phyloP scores from a whole-genome alignment of 306 rosid species.

The Acacia confusa region DNA sequence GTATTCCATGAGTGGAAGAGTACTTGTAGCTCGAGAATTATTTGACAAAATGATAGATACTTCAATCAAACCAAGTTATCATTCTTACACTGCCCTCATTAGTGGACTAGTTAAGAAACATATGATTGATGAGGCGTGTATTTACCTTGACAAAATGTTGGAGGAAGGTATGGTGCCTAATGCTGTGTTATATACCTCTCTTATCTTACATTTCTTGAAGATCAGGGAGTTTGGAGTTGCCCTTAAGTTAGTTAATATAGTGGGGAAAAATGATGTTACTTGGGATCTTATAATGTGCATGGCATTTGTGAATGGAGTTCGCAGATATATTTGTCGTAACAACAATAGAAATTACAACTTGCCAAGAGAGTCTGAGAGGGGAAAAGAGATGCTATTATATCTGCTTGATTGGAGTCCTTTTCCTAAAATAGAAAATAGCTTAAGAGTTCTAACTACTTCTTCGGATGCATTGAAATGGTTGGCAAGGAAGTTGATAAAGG shows the following conservation, averaged over 20 bases:
- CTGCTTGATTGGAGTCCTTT: slow-evolving; percentile 30
- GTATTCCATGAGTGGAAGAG: slow-evolving; percentile 40
- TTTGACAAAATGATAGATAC: slow-evolving; percentile 46
- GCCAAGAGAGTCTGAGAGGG: slow-evolving; percentile 18
- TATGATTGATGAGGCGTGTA: slow-evolving; percentile 43
- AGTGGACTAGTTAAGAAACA: slow-evolving; percentile 42
- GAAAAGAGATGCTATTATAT: slow-evolving; percentile 32
- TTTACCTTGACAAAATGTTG: slow-evolving; percentile 46
- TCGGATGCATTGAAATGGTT: slow-evolving; percentile 27
- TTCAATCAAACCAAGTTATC: slow-evolving; percentile 44
- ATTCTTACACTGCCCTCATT: slow-evolving; percentile 44
- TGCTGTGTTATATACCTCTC: slow-evolving; percentile 39
- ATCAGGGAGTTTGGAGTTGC: slow-evolving; percentile 39
- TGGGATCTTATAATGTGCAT: slow-evolving; percentile 33
- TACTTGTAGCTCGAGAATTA: slow-evolving; percentile 39
- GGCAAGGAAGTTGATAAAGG: slow-evolving; percentile 33
- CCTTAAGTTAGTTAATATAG: slow-evolving; percentile 42
- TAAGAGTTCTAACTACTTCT: slow-evolving; percentile 16
- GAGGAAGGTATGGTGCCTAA: slow-evolving; percentile 43
- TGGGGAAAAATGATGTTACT: slow-evolving; percentile 34
- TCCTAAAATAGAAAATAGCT: slow-evolving; percentile 5
- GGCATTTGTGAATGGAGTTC: slow-evolving; percentile 36
- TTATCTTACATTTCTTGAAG: slow-evolving; percentile 42
- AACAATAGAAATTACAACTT: background rate
- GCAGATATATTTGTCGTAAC: slow-evolving; percentile 28